These are phyloP conservation scores for Fusarium acutatum DNA, from an alignment of 2,329 filamentous ascomycete genomes.

Conservation along the genomic window DNA sequence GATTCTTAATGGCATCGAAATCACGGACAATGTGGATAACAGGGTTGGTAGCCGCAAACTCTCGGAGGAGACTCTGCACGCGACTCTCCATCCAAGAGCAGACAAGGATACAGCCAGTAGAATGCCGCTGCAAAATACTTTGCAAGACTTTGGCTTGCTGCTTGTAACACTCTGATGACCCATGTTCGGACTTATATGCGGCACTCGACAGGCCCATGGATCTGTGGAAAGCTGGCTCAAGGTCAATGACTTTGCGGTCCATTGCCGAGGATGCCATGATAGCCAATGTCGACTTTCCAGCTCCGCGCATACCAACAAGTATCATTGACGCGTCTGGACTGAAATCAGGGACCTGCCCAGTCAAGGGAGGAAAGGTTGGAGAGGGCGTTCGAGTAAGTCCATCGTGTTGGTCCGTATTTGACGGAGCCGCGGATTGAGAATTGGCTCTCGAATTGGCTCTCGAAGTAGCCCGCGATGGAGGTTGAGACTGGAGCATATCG, in stretches of 20 bases:
- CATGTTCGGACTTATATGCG: conserved; percentile 70
- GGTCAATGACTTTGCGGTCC: conserved; percentile 72
- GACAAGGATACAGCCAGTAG: conserved; percentile 72
- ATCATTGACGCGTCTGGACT: conserved; percentile 73
- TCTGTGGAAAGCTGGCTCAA: conserved; percentile 73
- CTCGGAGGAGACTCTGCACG: conserved; percentile 66
- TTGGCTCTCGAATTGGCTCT: conserved; percentile 14
- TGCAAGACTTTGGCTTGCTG: conserved; percentile 70
- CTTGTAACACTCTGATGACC: conserved; percentile 68
- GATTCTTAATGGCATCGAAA: conserved; percentile 68
- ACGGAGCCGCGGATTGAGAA: conserved; percentile 22
- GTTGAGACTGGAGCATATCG: conserved; percentile 13
- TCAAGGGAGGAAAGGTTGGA: conserved; percentile 37
- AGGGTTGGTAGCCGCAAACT: conserved; percentile 71
- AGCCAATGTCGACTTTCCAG: conserved; percentile 79
- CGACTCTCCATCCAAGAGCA: conserved; percentile 76
- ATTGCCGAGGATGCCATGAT: conserved; percentile 79
- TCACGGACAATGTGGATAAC: conserved; percentile 77
- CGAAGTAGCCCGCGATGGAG: conserved; percentile 1
- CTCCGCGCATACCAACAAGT: conserved; percentile 75
- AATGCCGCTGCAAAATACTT: conserved; percentile 66
- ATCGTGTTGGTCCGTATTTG: conserved; percentile 30
- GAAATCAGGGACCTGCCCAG: conserved; percentile 53
- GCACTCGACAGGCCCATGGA: conserved; percentile 68
- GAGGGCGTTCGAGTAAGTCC: conserved; percentile 40